phyloP scores from a whole-genome alignment of 768 basidiomycete genomes.

The Lactarius sanguifluus region DNA sequence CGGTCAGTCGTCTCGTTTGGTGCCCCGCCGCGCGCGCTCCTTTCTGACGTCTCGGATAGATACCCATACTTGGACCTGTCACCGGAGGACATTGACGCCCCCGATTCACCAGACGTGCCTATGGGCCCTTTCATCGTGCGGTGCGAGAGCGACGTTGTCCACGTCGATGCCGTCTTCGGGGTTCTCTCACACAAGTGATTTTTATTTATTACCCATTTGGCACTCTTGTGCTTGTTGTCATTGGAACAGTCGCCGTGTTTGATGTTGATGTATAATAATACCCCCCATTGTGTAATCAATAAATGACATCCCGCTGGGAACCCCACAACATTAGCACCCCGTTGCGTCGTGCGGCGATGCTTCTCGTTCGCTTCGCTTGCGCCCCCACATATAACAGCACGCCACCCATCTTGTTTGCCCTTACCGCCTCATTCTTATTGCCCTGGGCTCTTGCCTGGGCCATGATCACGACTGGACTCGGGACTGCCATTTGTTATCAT shows the following conservation, averaged over 20 bases:
- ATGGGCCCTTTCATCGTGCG: slow-evolving; percentile 25
- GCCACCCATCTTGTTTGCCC: neutral
- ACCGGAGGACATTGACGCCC: slow-evolving; percentile 22
- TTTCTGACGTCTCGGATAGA: slow-evolving; percentile 12
- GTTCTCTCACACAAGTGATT: slow-evolving; percentile 39
- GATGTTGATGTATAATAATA: slow-evolving; percentile 11
- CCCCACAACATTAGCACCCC: neutral
- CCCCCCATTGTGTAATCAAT: slow-evolving; percentile 11
- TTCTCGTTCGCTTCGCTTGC: neutral
- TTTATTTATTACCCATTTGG: neutral
- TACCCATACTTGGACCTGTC: slow-evolving; percentile 27
- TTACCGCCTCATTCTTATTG: neutral
- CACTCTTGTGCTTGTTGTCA: neutral
- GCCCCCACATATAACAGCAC: neutral
- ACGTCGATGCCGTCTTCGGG: slow-evolving; percentile 59
- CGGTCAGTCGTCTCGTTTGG: slow-evolving; percentile 17
- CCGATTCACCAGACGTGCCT: slow-evolving; percentile 19
- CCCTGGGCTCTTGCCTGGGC: neutral
- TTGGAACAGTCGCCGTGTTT: slow-evolving; percentile 12
- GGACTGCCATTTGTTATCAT: neutral
- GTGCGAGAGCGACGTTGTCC: slow-evolving; percentile 14
- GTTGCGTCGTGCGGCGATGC: neutral
- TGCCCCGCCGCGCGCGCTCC: neutral
- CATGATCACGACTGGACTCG: neutral
- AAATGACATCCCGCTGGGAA: slow-evolving; percentile 4